Conservation (phyloP, 2,329 filamentous ascomycete species). For the Pestalotiopsis sp. region DNA sequence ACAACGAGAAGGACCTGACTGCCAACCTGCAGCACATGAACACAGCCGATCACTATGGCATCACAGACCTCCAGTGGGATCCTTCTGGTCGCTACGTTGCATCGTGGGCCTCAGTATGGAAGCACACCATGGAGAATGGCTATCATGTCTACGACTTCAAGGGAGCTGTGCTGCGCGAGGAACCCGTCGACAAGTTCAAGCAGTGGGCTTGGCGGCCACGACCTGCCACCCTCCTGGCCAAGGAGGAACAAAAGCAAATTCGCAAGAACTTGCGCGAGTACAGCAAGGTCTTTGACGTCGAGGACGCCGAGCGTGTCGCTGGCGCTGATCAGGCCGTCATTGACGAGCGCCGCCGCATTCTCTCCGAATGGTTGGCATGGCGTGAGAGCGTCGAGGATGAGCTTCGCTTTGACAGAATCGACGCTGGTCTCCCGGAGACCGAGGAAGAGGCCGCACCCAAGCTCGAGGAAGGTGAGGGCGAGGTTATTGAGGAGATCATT, state of each 20-base stretch:
- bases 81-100: constrained; percentile 93
- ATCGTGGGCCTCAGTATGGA: constrained; percentile 93
- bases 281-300: constrained; percentile 91
- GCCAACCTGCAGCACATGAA: constrained; percentile 96
- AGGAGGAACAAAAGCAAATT: constrained; percentile 96
- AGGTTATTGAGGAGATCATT: constrained; percentile 85
- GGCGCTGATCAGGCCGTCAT: constrained; percentile 94
- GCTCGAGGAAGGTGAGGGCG: constrained; percentile 68
- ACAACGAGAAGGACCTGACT: constrained; percentile 89
- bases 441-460: constrained; percentile 64
- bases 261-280: constrained; percentile 99
- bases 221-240: constrained; percentile 85
- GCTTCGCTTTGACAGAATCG: constrained; percentile 71
- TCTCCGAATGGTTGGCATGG: constrained; percentile 91
- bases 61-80: constrained; percentile 98
- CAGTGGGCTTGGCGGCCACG: constrained; percentile 95
- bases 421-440: constrained; percentile 67
- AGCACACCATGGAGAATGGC: constrained; percentile 97
- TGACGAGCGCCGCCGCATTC: constrained; percentile 78
- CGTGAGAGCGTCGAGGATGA: constrained; percentile 74
- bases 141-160: constrained; percentile 98
- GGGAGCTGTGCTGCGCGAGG: constrained; percentile 85
- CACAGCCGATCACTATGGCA: constrained; percentile 91
- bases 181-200: constrained; percentile 96
- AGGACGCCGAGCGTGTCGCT: constrained; percentile 90